Evolutionary conservation across 2,329 filamentous ascomycete species (phyloP), one percentile per base, ranked within the genome.

Genomic region (Hypoxylon sp.): DNA sequence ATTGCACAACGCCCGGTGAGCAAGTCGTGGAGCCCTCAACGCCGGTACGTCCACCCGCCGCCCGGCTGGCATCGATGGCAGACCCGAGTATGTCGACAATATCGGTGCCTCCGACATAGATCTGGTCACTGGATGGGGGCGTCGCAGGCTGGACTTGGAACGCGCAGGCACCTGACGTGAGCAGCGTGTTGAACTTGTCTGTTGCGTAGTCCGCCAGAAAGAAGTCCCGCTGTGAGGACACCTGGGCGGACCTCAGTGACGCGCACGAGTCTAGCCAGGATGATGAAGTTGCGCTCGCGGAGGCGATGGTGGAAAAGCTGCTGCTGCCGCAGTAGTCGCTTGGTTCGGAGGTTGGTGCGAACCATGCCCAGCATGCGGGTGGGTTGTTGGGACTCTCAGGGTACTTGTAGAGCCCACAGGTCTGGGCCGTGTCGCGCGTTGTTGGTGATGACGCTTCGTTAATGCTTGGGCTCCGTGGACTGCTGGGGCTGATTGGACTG

Each of bases 251-350:
- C 13, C 46, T 64, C 17, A 70, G 64, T 6, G 65, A 22, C 6
- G 30, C 11, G 54, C 71, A 72, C 11, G 42, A 42, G 37, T 63
- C 53, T 5, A 70, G 60, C 69, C 62, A 69, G 6, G 51, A 33
- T 4, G 68, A 6, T 10, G 64, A 57, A 10, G 58, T 3, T 6
- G 55, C 14, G 17, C 53, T 55, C 14, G 59, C 8, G 11, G 63
- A 61, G 17, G 64, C 2, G 35, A 66, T 4, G 14, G 63, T 3
- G 11, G 37, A 27, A 53, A 69, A 67, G 44, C 51, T 71, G 59
- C 67, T 69, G 20, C 37, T 31, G 35, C 64, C 68, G 68, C 72
- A 74, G 64, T 73, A 74, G 69, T 73, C 50, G 30, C 69, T 60
- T 37, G 72, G 61, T 20, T 46, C 3, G 6, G 44, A 14, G 1